phyloP scores from a whole-genome alignment of 2,329 filamentous ascomycete species.

The Acrocalymma vagum region DNA sequence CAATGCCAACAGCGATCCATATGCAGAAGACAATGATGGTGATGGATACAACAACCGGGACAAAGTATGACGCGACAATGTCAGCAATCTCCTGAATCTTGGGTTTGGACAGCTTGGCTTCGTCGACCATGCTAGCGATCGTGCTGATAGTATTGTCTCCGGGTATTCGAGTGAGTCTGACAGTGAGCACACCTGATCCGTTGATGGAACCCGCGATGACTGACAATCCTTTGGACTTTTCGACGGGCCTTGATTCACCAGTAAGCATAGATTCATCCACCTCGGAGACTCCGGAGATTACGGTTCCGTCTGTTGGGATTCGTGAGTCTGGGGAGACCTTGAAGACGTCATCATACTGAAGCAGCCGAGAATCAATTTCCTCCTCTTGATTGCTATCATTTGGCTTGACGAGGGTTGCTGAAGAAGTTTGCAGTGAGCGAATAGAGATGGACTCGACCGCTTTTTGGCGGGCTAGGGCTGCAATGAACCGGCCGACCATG shows the following conservation, averaged over 20 bases:
- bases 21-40: constrained; percentile 67
- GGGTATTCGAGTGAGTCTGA: constrained; percentile 67
- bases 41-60: constrained; percentile 69
- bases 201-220: constrained; percentile 73
- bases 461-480: constrained; percentile 57
- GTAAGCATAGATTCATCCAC: constrained; percentile 82
- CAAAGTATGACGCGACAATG: constrained; percentile 72
- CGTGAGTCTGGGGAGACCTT: constrained; percentile 66
- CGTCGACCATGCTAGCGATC: constrained; percentile 76
- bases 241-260: constrained; percentile 70
- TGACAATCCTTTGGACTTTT: constrained; percentile 60
- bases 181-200: constrained; percentile 59
- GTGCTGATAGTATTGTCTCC: constrained; percentile 75
- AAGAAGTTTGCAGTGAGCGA: constrained; percentile 64
- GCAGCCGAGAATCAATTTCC: constrained; percentile 71
- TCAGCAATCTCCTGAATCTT: constrained; percentile 75
- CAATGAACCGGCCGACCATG: constrained; percentile 59
- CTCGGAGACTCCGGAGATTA: constrained; percentile 69
- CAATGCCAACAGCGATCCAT: constrained; percentile 70
- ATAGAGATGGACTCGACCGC: constrained; percentile 62
- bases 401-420: constrained; percentile 62
- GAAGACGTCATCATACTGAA: constrained; percentile 77
- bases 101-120: constrained; percentile 74
- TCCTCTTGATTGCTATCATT: constrained; percentile 45
- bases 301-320: constrained; percentile 74